phyloP scores from a whole-genome alignment of 305 asterid genomes.

The Fraxinus velutina region DNA sequence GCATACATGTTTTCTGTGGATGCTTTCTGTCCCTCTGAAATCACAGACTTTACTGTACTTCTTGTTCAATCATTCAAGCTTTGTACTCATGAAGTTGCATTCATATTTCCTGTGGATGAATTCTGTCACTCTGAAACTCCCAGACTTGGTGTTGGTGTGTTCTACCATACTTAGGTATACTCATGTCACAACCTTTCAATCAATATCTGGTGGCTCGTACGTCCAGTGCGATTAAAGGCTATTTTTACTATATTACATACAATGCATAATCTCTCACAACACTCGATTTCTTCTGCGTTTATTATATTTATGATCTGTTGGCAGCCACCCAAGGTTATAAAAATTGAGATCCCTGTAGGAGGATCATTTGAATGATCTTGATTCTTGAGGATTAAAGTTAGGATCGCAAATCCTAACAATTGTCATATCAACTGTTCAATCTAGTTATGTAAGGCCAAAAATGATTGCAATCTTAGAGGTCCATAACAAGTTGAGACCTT shows the following conservation, averaged over 20 bases:
- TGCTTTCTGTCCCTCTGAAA: neutral
- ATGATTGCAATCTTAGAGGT: neutral
- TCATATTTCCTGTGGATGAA: constrained; percentile 6
- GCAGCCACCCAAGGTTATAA: neutral
- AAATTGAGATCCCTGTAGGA: neutral
- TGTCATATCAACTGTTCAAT: neutral
- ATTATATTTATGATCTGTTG: neutral
- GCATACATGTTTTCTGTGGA: neutral
- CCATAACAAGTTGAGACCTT: neutral
- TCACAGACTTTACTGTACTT: neutral
- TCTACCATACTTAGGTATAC: neutral
- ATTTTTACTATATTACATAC: neutral
- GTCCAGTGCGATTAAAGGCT: neutral
- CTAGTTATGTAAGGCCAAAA: neutral
- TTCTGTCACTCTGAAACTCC: neutral
- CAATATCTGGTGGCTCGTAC: neutral
- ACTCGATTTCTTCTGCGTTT: neutral
- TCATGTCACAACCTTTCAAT: neutral
- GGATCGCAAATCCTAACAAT: neutral
- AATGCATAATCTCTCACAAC: neutral
- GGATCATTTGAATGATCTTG: neutral
- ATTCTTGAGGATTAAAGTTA: neutral
- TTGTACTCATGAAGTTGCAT: neutral
- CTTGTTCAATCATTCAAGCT: neutral
- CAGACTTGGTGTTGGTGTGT: neutral